A percentile compares a stretch with the other conserved stretches of the same genome.
Evolutionary conservation across 1,284 basidiomycete genomes (phyloP).

Genomic region (Microbotryum silenes-acaulis): DNA sequence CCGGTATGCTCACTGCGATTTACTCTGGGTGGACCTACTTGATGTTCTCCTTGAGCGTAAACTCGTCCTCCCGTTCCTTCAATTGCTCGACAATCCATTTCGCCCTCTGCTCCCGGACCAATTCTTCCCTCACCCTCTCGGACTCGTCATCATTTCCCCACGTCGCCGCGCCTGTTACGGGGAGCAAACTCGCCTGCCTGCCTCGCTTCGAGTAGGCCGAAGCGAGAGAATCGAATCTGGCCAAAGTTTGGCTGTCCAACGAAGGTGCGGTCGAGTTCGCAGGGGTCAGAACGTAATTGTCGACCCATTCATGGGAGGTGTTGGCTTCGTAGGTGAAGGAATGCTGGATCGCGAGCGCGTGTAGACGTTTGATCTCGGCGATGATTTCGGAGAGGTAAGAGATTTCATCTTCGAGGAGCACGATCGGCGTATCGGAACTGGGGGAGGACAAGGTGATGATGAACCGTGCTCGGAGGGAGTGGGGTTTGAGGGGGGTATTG

Average conservation of each 20-base stretch:
- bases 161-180: no score
- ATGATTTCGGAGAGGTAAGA: constrained; percentile 3
- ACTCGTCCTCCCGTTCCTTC: constrained; percentile 10
- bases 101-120: not conserved
- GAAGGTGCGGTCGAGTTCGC: not conserved
- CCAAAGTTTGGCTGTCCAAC: constrained; percentile 1
- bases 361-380: not conserved
- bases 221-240: not conserved
- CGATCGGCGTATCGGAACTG: not conserved
- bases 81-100: constrained; percentile 15
- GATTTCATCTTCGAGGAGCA: constrained; percentile 5
- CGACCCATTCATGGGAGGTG: not conserved
- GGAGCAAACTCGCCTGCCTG: no score
- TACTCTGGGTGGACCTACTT: constrained; percentile 1
- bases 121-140: no score
- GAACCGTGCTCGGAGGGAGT: not conserved
- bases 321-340: not conserved
- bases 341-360: not conserved
- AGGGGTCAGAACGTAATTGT: not conserved
- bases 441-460: constrained; percentile 1
- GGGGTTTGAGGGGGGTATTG: not conserved
- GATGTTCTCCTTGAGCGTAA: constrained; percentile 11
- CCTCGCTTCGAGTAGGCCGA: not conserved
- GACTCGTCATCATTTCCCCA: no score
- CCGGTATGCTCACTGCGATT: no score